Base-by-base conservation (phyloP, 345 rosid genomes). In the Euphorbia pulcherrima region DNA sequence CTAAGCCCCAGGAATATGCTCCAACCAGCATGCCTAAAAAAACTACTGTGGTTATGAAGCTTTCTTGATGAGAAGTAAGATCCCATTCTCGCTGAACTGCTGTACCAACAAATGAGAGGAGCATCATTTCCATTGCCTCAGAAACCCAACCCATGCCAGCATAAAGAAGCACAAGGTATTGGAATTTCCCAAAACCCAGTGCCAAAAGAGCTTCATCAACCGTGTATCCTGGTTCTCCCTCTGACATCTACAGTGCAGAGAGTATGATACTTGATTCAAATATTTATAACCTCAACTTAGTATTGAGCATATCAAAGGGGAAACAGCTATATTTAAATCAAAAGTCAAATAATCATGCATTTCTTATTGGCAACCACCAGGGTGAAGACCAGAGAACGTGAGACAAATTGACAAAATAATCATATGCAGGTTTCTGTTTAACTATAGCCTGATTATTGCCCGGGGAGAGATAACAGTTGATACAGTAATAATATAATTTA, bases 121-220 rank as follows among this genome's bases (percentile, higher is more conserved):
- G 90, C 98, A 92, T 92, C 90, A 90, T 82, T 72, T 92, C 97
- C 98, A 92, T 92, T 5, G 98, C 98, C 65, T 92, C 98, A 8
- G 90, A 92, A 69, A 86, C 33, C 98, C 87, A 87, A 59, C 87
- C 98, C 93, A 92, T 83, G 69, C 97, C 98, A 62, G 97, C 92
- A 69, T 92, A 92, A 59, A 85, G 88, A 63, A 90, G 88, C 53
- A 92, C 85, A 50, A 77, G 73, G 6, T 68, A 41, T 62, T 92
- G 98, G 67, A 85, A 92, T 70, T 88, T 92, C 39, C 98, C 98
- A 72, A 92, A 92, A 33, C 97, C 96, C 84, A 82, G 61, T 16
- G 79, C 69, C 74, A 83, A 68, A 75, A 92, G 91, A 66, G 98
- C 98, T 67, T 90, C 98, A 62, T 92, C 98, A 63, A 90, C 89